Evolutionary conservation across 495 filamentous ascomycete genomes (phyloP), one percentile per base, ranked within the genome.

Genomic region (Bacidia gigantensis): DNA sequence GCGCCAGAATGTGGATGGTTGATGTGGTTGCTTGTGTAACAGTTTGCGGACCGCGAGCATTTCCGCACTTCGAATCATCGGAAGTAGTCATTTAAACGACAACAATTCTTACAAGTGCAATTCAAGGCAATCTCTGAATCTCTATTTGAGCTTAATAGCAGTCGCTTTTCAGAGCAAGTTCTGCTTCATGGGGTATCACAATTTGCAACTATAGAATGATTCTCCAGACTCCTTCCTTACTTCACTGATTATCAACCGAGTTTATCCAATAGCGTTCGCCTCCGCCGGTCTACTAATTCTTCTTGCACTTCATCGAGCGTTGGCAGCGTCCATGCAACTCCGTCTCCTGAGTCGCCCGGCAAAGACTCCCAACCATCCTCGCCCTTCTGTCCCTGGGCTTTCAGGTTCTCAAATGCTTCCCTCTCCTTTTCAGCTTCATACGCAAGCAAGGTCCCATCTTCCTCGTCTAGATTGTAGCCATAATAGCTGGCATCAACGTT

Each of bases 401-500:
- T 66, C 57, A 93, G 59, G 53, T 72, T 72, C 61, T 87, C 82
- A 48, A 76, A 70, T 1, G 88, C 86, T 66, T 93, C 82, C 59
- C 81, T 75, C 72, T 97, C 92, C 72, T 86, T 90, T 62, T 75
- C 66, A 44, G 68, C 72, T 68, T 98, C 92, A 64, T 95, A 97
- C 45, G 69, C 80, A 52, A 97, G 61, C 61, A 97, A 62, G 44
- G 76, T 78, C 0, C 86, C 88, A 67, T 96, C 92, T 67, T 96
- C 92, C 66, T 97, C 92, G 61, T 89, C 87, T 22, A 90, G 75
- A 58, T 87, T 87, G 65, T 94, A 98, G 26, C 92, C 92, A 62
- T 95, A 98, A 61, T 98, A 98, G 45, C 81, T 83, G 18, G 93
- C 93, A 74, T 98, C 87, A 2, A 97, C 89, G 57, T 82, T 77